phyloP scores from a whole-genome alignment of 257 asterid genomes.

The Mitragyna speciosa region DNA sequence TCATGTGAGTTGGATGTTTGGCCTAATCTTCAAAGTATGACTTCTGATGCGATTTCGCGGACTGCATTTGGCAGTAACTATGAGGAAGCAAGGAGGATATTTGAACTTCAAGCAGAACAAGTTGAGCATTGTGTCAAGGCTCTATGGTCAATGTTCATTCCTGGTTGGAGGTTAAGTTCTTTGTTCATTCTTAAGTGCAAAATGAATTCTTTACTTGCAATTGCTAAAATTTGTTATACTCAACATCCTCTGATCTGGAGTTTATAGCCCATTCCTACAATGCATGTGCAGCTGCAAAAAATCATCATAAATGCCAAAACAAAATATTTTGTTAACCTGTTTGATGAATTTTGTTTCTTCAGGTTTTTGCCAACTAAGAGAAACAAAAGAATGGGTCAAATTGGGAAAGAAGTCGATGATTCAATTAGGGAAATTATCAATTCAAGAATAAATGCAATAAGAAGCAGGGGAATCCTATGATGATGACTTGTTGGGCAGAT shows the following conservation, averaged over 20 bases:
- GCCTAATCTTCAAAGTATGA: neutral
- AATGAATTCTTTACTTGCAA: too few relatives aligned
- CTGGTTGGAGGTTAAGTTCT: neutral
- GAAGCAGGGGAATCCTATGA: constrained; percentile 1
- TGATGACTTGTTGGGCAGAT: constrained; percentile 25
- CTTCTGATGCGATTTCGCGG: neutral
- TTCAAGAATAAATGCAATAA: constrained; percentile 1
- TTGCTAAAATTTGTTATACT: too few relatives aligned
- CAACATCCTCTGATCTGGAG: neutral
- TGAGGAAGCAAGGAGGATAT: neutral
- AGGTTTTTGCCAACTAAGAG: constrained; percentile 11
- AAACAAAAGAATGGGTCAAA: neutral
- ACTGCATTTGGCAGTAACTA: neutral
- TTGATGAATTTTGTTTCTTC: neutral
- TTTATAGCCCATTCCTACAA: neutral
- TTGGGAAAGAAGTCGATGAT: neutral
- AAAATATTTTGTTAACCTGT: too few relatives aligned
- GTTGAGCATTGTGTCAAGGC: neutral
- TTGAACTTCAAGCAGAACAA: neutral
- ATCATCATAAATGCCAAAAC: neutral
- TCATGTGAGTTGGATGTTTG: neutral
- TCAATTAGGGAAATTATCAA: neutral
- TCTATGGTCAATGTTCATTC: neutral
- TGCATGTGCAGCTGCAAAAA: neutral
- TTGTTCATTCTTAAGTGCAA: neutral